These are phyloP conservation scores for Schizophyllum commune DNA, from an alignment of 1,284 basidiomycete species.

Conservation along the genomic window DNA sequence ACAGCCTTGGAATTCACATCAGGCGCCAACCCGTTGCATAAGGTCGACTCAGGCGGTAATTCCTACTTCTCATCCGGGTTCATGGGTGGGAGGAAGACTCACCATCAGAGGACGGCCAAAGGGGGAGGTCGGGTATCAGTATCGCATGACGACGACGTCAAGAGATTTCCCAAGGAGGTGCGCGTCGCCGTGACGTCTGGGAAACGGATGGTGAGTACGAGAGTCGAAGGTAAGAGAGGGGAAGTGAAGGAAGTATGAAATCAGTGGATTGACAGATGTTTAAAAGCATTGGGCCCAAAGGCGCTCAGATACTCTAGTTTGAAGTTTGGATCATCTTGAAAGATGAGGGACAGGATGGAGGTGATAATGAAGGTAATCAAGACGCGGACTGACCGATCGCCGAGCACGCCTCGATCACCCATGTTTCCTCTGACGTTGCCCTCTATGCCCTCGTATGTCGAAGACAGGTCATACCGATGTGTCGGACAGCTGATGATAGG, in stretches of 20 bases:
- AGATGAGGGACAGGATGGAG: slow-evolving; percentile 9
- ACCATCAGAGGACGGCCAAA: slow-evolving; percentile 18
- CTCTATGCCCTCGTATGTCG: too few species aligned
- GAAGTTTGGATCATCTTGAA: slow-evolving; percentile 50
- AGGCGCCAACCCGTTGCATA: slow-evolving; percentile 25
- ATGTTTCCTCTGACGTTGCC: not conserved
- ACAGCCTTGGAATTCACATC: slow-evolving; percentile 76
- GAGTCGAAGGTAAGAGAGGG: slow-evolving; percentile 6
- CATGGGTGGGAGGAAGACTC: slow-evolving; percentile 18
- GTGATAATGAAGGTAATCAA: slow-evolving; percentile 6
- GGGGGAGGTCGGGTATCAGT: not conserved
- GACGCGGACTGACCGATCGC: not conserved
- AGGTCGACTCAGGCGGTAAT: slow-evolving; percentile 67
- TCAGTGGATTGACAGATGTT: slow-evolving; percentile 60
- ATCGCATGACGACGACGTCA: not conserved
- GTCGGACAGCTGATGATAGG: too few species aligned
- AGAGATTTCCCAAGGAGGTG: slow-evolving; percentile 2
- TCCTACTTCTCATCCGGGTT: slow-evolving; percentile 55
- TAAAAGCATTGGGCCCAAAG: slow-evolving; percentile 56
- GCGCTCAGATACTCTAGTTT: slow-evolving; percentile 88
- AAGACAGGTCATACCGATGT: too few species aligned
- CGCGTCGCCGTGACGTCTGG: too few species aligned
- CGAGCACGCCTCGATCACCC: not conserved
- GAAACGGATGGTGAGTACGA: slow-evolving; percentile 1
- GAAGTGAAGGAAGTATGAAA: slow-evolving; percentile 15